Evolutionary conservation across 768 basidiomycete species (phyloP), one percentile per base, ranked within the genome.

Genomic region (Rhizopogon roseolus): DNA sequence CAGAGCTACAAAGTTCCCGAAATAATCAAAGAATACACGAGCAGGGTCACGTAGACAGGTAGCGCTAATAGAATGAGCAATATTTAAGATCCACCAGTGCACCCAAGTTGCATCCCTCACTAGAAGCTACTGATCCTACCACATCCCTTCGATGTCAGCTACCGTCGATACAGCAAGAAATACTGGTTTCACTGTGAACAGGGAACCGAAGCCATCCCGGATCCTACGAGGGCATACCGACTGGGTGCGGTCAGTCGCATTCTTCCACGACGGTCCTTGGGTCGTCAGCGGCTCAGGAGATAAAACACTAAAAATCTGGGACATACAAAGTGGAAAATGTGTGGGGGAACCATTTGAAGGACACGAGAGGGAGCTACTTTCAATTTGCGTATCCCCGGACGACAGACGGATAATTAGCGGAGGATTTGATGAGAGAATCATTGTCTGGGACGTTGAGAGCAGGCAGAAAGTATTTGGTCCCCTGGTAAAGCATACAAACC

Each of bases 201-300:
- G 4, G 34, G 13, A 11, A 13, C 34, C 10, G 13, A 36, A 36
- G 13, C 34, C 13, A 36, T 36, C 13, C 13, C 34, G 94, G 65
- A 75, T 82, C 16, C 77, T 98, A 6, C 72, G 76, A 2, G 96
- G 95, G 0, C 96, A 97, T 70, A 81, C 84, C 0, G 90, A 92
- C 0, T 97, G 94, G 1, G 88, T 98, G 49, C 84, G 96, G 29
- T 96, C 93, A 10, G 34, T 34, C 34, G 36, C 49, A 38, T 44
- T 45, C 19, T 53, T 43, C 10, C 17, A 13, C 13, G 28, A 53
- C 42, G 52, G 52, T 28, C 32, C 7, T 7, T 10, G 10, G 5
- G 9, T 53, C 36, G 43, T 53, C 16, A 44, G 43, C 17, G 52
- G 52, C 0, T 53, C 52, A 38, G 14, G 29, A n/a, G 52, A 53